These are phyloP conservation scores for Smallanthus sonchifolius DNA, from an alignment of 129 eudicot genomes.

Conservation along the genomic window DNA sequence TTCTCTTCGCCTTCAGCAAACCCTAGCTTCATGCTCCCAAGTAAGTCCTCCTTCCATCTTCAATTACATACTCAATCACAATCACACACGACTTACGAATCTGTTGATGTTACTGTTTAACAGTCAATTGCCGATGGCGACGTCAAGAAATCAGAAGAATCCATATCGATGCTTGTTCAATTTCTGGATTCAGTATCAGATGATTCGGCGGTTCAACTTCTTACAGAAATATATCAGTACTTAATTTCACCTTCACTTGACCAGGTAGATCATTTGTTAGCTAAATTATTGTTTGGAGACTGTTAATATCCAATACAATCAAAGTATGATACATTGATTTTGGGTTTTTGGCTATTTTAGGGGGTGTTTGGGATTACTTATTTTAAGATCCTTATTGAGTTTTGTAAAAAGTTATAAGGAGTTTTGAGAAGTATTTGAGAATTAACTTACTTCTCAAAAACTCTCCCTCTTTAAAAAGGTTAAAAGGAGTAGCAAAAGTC, in stretches of 20 bases:
- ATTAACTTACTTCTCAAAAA: no score
- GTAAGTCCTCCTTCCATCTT: constrained; percentile 26
- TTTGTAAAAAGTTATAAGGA: no score
- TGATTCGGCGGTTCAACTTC: constrained; percentile 36
- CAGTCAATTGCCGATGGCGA: constrained; percentile 62
- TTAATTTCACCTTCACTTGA: constrained; percentile 46
- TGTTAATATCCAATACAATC: not conserved
- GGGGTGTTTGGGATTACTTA: no score
- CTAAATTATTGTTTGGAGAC: not conserved
- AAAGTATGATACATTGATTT: not conserved
- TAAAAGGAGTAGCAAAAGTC: no score
- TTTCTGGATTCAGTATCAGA: constrained; percentile 42
- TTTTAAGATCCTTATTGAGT: no score
- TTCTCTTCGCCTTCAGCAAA: constrained; percentile 44
- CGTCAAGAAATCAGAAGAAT: constrained; percentile 38
- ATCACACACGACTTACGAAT: not conserved
- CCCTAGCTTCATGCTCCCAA: constrained; percentile 60
- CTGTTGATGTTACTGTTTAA: not conserved
- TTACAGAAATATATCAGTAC: constrained; percentile 40
- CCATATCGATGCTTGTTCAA: constrained; percentile 42
- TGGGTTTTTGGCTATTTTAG: no score
- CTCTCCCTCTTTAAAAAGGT: no score
- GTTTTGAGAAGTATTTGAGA: no score
- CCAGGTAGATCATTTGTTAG: constrained; percentile 40
- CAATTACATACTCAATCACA: not conserved